These are phyloP conservation scores for Podila clonocystis DNA, from an alignment of 192 early-diverging fungal species.

Conservation along the genomic window DNA sequence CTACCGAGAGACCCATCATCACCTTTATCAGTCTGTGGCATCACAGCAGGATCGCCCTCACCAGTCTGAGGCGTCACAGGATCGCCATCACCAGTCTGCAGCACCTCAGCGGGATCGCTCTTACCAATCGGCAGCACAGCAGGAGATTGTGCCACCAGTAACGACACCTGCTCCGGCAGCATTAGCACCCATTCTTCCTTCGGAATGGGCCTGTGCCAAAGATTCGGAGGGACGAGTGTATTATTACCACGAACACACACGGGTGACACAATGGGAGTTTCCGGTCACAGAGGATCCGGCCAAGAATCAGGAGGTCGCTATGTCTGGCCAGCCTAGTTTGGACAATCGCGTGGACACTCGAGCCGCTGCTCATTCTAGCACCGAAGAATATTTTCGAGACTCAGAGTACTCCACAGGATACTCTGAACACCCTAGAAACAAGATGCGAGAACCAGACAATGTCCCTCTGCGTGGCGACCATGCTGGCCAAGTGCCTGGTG, in stretches of 20 bases:
- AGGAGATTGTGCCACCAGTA: slow-evolving; percentile 44
- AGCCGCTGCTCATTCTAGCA: no score
- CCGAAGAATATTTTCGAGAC: neutral
- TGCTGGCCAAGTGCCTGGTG: slow-evolving; percentile 27
- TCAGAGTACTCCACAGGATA: neutral
- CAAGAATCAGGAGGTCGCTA: slow-evolving; percentile 30
- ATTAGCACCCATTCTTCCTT: neutral
- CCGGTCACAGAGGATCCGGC: slow-evolving; percentile 12
- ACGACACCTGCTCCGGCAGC: neutral
- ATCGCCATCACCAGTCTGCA: neutral
- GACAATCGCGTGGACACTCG: no score
- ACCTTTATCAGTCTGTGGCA: neutral
- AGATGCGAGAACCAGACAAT: no score
- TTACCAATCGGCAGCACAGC: slow-evolving; percentile 4
- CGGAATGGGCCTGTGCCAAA: slow-evolving; percentile 58
- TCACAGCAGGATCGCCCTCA: no score
- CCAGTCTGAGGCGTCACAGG: neutral
- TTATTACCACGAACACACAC: slow-evolving; percentile 63
- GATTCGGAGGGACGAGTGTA: slow-evolving; percentile 58
- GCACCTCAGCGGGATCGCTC: neutral
- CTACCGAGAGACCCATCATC: slow-evolving; percentile 16
- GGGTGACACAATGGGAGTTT: slow-evolving; percentile 60
- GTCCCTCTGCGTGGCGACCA: neutral
- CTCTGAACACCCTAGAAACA: no score
- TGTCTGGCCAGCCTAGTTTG: neutral